These are phyloP conservation scores for Cladosporium colombiae DNA, from an alignment of 2,329 filamentous ascomycete genomes.

Conservation along the genomic window DNA sequence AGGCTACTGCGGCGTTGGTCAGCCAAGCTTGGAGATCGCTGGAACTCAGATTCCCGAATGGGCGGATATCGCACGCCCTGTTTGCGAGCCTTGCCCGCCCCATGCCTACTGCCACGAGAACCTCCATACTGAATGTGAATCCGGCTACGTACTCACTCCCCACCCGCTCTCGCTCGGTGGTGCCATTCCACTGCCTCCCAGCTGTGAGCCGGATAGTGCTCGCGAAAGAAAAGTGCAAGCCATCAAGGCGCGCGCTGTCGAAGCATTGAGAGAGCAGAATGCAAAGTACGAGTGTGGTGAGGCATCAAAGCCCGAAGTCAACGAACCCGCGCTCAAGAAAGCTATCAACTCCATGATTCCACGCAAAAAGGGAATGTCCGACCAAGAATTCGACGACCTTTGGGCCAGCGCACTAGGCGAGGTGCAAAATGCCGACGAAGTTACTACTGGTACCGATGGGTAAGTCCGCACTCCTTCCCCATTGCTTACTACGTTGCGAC, in stretches of 20 bases:
- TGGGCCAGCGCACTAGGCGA: constrained; percentile 75
- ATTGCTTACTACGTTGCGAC: background rate
- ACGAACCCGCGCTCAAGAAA: constrained; percentile 71
- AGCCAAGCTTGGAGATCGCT: constrained; percentile 60
- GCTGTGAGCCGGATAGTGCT: constrained; percentile 91
- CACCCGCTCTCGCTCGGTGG: constrained; percentile 84
- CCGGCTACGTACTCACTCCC: constrained; percentile 79
- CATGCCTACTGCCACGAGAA: constrained; percentile 87
- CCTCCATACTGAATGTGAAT: constrained; percentile 76
- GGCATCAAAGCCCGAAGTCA: constrained; percentile 65
- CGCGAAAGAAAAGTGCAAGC: constrained; percentile 84
- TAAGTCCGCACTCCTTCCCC: constrained; percentile 48
- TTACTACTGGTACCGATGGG: constrained; percentile 58
- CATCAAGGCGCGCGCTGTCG: constrained; percentile 83
- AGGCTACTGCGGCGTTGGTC: constrained; percentile 84
- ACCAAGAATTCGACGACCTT: constrained; percentile 88
- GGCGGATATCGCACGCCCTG: constrained; percentile 69
- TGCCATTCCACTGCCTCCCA: constrained; percentile 79
- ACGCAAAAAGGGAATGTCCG: constrained; percentile 77
- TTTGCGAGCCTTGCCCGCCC: constrained; percentile 85
- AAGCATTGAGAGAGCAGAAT: constrained; percentile 79
- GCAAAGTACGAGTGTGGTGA: constrained; percentile 91
- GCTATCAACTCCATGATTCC: constrained; percentile 65
- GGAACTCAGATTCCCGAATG: constrained; percentile 72
- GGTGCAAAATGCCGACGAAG: constrained; percentile 63